Evolutionary conservation across 768 basidiomycete species (phyloP).

Genomic region (Pulveroboletus sp.): DNA sequence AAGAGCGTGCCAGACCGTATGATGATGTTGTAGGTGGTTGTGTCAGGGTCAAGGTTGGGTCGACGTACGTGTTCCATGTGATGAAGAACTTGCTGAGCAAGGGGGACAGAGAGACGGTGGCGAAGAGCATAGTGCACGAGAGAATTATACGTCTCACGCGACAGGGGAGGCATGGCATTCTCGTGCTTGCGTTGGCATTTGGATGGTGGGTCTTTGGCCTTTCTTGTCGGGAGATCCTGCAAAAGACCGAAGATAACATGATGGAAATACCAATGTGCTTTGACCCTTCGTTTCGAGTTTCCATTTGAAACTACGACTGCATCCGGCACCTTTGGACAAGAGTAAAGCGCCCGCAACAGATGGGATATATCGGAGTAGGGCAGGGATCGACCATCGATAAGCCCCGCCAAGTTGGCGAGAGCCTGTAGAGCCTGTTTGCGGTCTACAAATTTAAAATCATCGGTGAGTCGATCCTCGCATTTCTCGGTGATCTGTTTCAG

Average conservation of each 20-base stretch:
- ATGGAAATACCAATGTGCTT: conserved; percentile 48
- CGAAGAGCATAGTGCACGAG: conserved; percentile 66
- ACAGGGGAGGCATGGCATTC: conserved; percentile 32
- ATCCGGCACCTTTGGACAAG: conserved; percentile 39
- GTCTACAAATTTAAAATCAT: conserved; percentile 20
- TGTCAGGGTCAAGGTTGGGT: conserved; percentile 42
- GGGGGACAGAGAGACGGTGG: conserved; percentile 47
- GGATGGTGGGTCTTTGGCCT: conserved; percentile 18
- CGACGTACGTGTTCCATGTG: conserved; percentile 49
- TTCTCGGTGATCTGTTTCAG: conserved; percentile 31
- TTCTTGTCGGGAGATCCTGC: conserved; percentile 27
- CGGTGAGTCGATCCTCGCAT: conserved; percentile 30
- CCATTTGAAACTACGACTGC: conserved; percentile 37
- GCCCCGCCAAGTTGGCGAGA: conserved; percentile 52
- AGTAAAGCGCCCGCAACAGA: conserved; percentile 46
- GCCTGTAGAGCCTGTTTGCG: conserved; percentile 49
- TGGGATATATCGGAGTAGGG: conserved; percentile 42
- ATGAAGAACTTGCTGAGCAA: conserved; percentile 47
- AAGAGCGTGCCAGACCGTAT: conserved; percentile 52
- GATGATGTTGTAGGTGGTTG: conserved; percentile 55
- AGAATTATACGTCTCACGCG: conserved; percentile 49
- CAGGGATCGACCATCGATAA: conserved; percentile 48
- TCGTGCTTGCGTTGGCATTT: not conserved
- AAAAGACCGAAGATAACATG: conserved; percentile 42
- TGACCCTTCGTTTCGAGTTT: conserved; percentile 25